A percentile compares a stretch with the other conserved stretches of the same genome.
phyloP scores from a whole-genome alignment of 2,329 filamentous ascomycete genomes.

The Cercospora sp. region DNA sequence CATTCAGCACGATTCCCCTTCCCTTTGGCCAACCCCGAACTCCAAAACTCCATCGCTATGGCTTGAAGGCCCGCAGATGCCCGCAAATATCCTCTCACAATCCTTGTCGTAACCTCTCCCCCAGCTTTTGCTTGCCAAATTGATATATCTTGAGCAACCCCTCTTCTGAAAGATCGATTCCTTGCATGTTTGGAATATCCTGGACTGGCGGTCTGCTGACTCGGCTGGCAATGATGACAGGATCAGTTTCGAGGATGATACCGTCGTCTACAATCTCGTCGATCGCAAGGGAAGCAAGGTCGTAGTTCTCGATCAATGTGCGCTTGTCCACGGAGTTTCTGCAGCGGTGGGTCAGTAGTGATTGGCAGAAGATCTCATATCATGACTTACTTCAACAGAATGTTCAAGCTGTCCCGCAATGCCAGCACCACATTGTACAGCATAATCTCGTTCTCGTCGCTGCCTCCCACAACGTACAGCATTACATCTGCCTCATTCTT shows the following conservation, averaged over 20 bases:
- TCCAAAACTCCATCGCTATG: conserved; percentile 22
- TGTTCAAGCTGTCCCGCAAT: conserved; percentile 84
- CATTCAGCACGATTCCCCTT: neutral
- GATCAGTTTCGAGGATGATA: conserved; percentile 95
- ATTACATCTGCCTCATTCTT: conserved; percentile 98
- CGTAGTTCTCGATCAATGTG: conserved; percentile 98
- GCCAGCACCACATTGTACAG: conserved; percentile 89
- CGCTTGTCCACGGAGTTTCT: conserved; percentile 97
- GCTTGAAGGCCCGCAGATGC: neutral
- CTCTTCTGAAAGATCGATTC: conserved; percentile 93
- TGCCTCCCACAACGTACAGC: conserved; percentile 86
- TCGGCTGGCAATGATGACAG: conserved; percentile 85
- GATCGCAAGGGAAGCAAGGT: conserved; percentile 87
- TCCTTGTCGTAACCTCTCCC: conserved; percentile 86
- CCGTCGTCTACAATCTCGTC: conserved; percentile 96
- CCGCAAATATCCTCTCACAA: conserved; percentile 49
- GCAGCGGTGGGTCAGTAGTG: conserved; percentile 21
- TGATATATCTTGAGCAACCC: conserved; percentile 92
- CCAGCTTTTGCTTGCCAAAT: conserved; percentile 86
- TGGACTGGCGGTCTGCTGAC: conserved; percentile 90
- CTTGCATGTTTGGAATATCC: conserved; percentile 83
- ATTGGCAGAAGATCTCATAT: neutral
- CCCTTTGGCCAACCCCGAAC: conserved; percentile 6
- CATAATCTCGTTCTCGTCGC: conserved; percentile 95
- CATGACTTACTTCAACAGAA: conserved; percentile 77